Base-by-base conservation (phyloP, 208 protist species). In the Acanthamoeba lenticulata region DNA sequence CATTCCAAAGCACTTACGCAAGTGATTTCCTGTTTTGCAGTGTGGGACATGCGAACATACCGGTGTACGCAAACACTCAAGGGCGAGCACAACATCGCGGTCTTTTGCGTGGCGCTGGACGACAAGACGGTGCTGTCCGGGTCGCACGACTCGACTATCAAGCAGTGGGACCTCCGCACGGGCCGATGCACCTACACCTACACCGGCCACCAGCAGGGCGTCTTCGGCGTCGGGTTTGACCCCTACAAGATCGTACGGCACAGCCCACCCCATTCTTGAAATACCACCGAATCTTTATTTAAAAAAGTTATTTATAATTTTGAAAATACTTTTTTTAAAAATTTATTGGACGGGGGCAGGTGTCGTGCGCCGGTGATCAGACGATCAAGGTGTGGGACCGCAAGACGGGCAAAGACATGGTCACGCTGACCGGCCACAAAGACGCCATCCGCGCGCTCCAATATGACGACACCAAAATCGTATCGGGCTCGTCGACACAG, bases 401-500 rank as follows among this genome's bases (percentile, higher is more conserved):
- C 1, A 57, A 90, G 49, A 69, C 81, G 15, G 45, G 45, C 1
- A 40, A 65, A 13, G 9, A 24, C 38, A 4, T 90, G 81, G n/a
- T n/a, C n/a, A 90, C 81, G 45, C 27, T 90, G 32, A 29, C 19
- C 29, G 81, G 81, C 2, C 81, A 90, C 81, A 90, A 32, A 29
- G 81, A 90, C 81, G 81, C 81, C 55, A 90, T 90, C 9, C 81
- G 81, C 13, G 81, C 81, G n/a, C 6, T 90, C 81, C 81, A 90
- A 65, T 90, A 69, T n/a, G 81, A 90, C 49, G 49, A 90, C n/a
- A 65, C 40, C 45, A 90, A 67, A 65, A 90, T 90, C 3, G 81
- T 90, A 55, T 90, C 81, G 6, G 81, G 81, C n/a, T 90, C 81
- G 36, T 69, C 49, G 15, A 90, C 81, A 15, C 81, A 90, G 29